These are phyloP conservation scores for Teunomyces gatunensis DNA, from an alignment of 805 yeast genomes.

Conservation along the genomic window DNA sequence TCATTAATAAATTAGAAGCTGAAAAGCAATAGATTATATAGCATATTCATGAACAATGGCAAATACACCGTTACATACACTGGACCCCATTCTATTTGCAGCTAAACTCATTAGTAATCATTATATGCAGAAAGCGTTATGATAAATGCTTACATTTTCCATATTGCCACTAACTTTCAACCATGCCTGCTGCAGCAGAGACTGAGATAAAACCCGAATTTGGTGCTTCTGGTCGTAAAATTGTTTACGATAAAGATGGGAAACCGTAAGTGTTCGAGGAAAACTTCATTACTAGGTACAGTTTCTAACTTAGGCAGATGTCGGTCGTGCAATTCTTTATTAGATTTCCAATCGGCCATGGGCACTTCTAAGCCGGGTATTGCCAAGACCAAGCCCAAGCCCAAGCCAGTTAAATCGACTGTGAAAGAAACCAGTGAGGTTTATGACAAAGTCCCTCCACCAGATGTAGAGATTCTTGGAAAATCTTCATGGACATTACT, in stretches of 20 bases:
- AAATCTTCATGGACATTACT: conserved; percentile 88
- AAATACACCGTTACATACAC: too few relatives aligned
- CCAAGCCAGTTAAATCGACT: conserved; percentile 3
- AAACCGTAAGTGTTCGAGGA: conserved; percentile 67
- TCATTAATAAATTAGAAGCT: conserved; percentile 6
- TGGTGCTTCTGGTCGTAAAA: conserved; percentile 64
- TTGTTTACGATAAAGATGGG: conserved; percentile 82
- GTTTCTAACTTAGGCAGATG: conserved; percentile 45
- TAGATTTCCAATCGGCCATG: conserved; percentile 71
- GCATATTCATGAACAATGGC: neutral
- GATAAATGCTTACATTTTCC: neutral
- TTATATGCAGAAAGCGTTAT: conserved; percentile 1
- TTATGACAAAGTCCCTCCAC: conserved; percentile 58
- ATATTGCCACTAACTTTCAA: neutral
- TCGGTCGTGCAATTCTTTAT: conserved; percentile 79
- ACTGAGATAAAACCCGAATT: conserved; percentile 33
- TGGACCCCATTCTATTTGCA: neutral
- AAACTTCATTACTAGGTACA: neutral
- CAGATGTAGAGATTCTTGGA: conserved; percentile 81
- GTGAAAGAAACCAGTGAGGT: conserved; percentile 8
- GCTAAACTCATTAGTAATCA: neutral
- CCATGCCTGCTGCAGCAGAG: conserved; percentile 1
- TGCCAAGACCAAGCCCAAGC: conserved; percentile 7
- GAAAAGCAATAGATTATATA: neutral
- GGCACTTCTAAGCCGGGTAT: conserved; percentile 13